Evolutionary conservation across 2,329 filamentous ascomycete species (phyloP).

Genomic region (Plectosphaerella sp.): DNA sequence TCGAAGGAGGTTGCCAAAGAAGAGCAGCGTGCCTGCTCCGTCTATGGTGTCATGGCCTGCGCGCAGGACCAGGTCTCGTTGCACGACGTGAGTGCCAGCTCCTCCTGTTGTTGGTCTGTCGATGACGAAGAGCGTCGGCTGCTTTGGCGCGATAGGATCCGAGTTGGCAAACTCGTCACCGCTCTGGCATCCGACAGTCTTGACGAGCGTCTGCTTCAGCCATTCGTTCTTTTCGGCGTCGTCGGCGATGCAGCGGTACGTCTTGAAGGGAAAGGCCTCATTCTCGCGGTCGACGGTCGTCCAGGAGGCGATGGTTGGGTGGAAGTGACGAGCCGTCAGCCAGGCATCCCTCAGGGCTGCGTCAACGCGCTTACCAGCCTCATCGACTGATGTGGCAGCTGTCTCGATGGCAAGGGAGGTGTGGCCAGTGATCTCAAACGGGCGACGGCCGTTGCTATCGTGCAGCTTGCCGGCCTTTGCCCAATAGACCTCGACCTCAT

Average conservation of each 20-base stretch:
- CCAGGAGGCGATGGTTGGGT: neutral
- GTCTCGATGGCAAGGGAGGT: neutral
- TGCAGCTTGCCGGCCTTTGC: neutral
- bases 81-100: neutral
- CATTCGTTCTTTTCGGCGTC: constrained; percentile 12
- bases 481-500: neutral
- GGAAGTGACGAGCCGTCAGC: neutral
- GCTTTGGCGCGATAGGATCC: constrained; percentile 24
- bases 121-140: constrained; percentile 27
- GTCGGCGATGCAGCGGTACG: neutral
- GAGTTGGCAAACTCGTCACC: constrained; percentile 27
- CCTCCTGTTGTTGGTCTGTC: constrained; percentile 5
- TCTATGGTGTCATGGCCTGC: neutral
- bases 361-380: neutral
- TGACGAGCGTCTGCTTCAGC: constrained; percentile 23
- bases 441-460: neutral
- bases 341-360: neutral
- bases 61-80: neutral
- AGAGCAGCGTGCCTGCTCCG: neutral
- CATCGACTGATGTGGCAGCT: neutral
- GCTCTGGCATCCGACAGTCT: constrained; percentile 14
- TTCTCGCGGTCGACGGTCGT: neutral
- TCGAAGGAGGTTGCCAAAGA: neutral
- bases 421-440: neutral
- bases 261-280: neutral